Conservation (phyloP, 2,329 filamentous ascomycete species). For the Fusarium tricinctum region DNA sequence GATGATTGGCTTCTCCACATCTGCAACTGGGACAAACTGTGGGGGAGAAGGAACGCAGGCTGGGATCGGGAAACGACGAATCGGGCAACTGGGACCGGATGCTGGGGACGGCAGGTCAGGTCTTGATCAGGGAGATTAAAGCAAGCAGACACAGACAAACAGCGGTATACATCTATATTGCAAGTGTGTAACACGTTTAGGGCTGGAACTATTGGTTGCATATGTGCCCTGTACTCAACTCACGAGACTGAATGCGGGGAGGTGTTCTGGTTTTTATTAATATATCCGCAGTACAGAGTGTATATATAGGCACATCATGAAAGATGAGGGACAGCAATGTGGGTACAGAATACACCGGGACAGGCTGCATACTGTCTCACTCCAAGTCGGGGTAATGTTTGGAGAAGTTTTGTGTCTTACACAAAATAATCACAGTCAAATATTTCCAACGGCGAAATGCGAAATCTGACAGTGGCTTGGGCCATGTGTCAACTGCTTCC, state of each 20-base stretch:
- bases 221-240: neutral
- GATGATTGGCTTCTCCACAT: conserved; percentile 50
- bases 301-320: neutral
- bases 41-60: conserved; percentile 33
- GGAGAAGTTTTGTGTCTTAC: conserved; percentile 24
- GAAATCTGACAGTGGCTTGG: conserved; percentile 26
- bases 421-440: no score
- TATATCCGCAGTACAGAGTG: no score
- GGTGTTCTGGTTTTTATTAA: neutral
- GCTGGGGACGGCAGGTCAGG: conserved; percentile 37
- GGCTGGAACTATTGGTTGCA: neutral
- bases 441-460: conserved; percentile 1
- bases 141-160: neutral
- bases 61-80: conserved; percentile 38
- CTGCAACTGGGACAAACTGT: conserved; percentile 44
- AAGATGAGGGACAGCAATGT: conserved; percentile 27
- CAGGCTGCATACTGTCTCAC: neutral
- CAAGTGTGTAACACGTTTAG: no score
- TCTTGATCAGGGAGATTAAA: conserved; percentile 9
- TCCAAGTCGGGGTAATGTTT: conserved; percentile 38
- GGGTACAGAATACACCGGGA: no score
- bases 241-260: conserved; percentile 21
- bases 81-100: conserved; percentile 34
- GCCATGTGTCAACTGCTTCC: conserved; percentile 19
- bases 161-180: neutral